Base-by-base conservation (phyloP, 2,329 filamentous ascomycete genomes). In the Neonectria punicea region DNA sequence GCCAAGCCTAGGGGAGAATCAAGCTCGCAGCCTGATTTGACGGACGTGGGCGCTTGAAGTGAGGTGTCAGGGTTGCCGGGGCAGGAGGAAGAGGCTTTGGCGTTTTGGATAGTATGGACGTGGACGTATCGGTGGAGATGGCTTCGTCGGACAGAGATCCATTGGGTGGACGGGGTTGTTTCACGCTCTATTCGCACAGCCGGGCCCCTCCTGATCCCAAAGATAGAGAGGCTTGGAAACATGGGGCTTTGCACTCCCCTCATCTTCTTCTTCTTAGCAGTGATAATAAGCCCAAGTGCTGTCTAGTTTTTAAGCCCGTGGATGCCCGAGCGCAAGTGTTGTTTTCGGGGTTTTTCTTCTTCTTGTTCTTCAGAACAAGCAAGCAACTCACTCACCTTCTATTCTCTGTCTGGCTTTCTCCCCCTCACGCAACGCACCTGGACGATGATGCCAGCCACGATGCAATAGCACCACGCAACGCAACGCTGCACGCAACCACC, bases 81-180 rank as follows among this genome's bases (percentile, higher is more conserved):
- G 32, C 58, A 60, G 50, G 30, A 60, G 39, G 58, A 54, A 46
- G 58, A 60, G 58, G 58, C 58, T 54, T 53, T 53, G 49, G 49
- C 54, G 58, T 60, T 60, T 60, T 60, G 41, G 30, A 39, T 8
- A 32, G 36, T 13, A 51, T 30, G 49, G 49, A 36, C 58, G 39
- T 43, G 50, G 58, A 36, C 44, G 32, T 49, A 58, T 58, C 46
- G 49, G 58, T 53, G 58, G 49, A 39, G 49, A 58, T 49, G 49
- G 47, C 28, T 36, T 63, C 49, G 50, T 47, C 46, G 14, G 43
- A 51, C 54, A 34, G n/a, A 43, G 18, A 7, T 53, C 18, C 54
- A 58, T 58, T 63, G 54, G 60, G 30, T 11, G n/a, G 49, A 54
- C 53, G 54, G 54, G 41, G 39, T 8, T 11, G 49, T 36, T 47